Evolutionary conservation across 2,329 filamentous ascomycete species (phyloP), one percentile per base, ranked within the genome.

Genomic region (Dothideomycetidae sp.): DNA sequence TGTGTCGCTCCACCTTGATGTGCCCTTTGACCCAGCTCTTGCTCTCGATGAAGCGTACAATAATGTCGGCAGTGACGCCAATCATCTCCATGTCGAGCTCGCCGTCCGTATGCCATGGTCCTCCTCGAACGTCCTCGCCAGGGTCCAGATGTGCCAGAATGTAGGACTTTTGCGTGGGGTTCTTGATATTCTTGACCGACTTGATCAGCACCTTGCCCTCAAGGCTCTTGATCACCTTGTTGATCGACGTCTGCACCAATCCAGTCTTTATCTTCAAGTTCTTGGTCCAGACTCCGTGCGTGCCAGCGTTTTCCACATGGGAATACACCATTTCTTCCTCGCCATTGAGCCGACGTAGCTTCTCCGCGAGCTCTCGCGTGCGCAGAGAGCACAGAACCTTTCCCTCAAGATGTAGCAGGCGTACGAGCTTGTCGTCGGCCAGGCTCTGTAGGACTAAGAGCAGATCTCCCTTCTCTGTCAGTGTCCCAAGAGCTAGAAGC

Each of bases 91-190:
- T 78, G 58, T 98, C 90, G 10, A 96, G 70, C 46, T 86, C 81
- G 36, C 84, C 82, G 45, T 93, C 85, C 5, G 82, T 86, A 57
- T 90, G 94, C 83, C 88, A 98, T 5, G 84, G 81, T 2, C 90
- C 90, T 33, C 90, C 90, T 0, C 85, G 93, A 32, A 92, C 82
- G 44, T 90, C 81, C 44, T 94, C 86, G 37, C 79, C 83, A 0
- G 90, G 88, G 9, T 76, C 74, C 43, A 98, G 71, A 44, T 78
- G 78, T 37, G 78, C 75, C 52, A 93, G 78, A 70, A 98, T 93
- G 67, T 90, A 98, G 71, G 93, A 93, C 62, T 93, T 93, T 55
- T 90, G 81, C 47, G 78, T 81, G 17, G 84, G 83, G 53, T 81
- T 78, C 61, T 93, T 85, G 59, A 93, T 85, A 57, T 80, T 90